Base-by-base conservation (phyloP, 768 basidiomycete species). In the Phlebiopsis gigantea region DNA sequence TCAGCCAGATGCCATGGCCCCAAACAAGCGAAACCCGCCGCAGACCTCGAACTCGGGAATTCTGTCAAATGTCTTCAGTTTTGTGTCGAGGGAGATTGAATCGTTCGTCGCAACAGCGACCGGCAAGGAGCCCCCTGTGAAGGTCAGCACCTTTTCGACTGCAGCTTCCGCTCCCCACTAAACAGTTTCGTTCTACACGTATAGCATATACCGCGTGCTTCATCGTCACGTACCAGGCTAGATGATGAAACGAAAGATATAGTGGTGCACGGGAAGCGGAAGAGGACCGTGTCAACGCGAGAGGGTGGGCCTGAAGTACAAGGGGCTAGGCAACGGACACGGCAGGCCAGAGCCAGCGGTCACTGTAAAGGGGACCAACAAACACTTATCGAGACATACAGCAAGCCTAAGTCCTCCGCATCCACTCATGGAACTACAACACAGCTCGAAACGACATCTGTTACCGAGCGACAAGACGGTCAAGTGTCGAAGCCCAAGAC, bases 101-200 rank as follows among this genome's bases (percentile, higher is more conserved):
- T 82, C 83, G 10, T 91, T 92, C 67, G 77, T 90, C 24, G 70
- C 78, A 19, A 85, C 74, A 63, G 89, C 89, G 47, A 81, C 84
- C 6, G 48, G 55, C 7, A 34, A 60, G 15, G 57, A 53, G 31
- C 22, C 56, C 12, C 57, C 53, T 46, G 50, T 24, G 8, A 34
- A 49, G 54, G 52, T 58, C 19, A 49, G 58, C 22, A 8, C 25
- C 4, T 50, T 17, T 43, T 28, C 25, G 17, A 39, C 17, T 17
- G 34, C 24, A 30, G 19, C 14, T 29, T 25, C 25, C 5, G 24
- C 45, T 19, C 25, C 52, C 8, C 8, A 31, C 15, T 51, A 8
- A 46, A 42, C 30, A 28, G 28, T 8, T 31, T 41, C 44, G n/a
- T 24, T 21, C 22, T 31, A 25, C 21, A 22, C 19, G 15, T 47